phyloP scores from a whole-genome alignment of 2,329 filamentous ascomycete genomes.

The Dactylellina sp. region DNA sequence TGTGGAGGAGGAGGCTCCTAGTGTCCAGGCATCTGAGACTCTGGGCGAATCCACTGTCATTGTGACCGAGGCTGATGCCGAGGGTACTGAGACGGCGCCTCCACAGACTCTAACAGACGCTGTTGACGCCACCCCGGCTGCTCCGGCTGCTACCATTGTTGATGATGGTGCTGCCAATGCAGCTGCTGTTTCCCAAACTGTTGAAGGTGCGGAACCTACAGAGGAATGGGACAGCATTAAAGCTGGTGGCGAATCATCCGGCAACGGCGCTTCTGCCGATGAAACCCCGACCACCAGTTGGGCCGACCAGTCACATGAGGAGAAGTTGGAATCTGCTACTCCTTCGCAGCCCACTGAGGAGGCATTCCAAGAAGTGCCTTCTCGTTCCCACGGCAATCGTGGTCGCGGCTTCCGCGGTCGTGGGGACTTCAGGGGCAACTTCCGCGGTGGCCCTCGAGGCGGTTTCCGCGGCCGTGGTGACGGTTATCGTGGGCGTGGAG shows the following conservation, averaged over 20 bases:
- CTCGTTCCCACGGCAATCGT: slow-evolving; percentile 60
- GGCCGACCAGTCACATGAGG: slow-evolving; percentile 56
- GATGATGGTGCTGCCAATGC: slow-evolving; percentile 55
- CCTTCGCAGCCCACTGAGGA: slow-evolving; percentile 47
- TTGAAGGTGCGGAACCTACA: slow-evolving; percentile 23
- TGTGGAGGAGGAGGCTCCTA: slow-evolving; percentile 64
- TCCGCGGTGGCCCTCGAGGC: slow-evolving; percentile 61
- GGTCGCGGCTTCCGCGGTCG: slow-evolving; percentile 63
- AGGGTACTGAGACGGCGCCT: slow-evolving; percentile 26
- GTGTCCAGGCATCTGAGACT: slow-evolving; percentile 55
- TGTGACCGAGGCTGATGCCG: slow-evolving; percentile 60
- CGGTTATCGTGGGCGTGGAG: slow-evolving; percentile 65
- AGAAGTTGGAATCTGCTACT: slow-evolving; percentile 38
- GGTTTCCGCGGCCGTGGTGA: slow-evolving; percentile 61
- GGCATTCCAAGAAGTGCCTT: slow-evolving; percentile 43
- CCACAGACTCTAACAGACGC: slow-evolving; percentile 36
- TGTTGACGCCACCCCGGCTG: slow-evolving; percentile 15
- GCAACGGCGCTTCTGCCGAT: slow-evolving; percentile 55
- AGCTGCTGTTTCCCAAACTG: slow-evolving; percentile 19
- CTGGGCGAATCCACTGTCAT: slow-evolving; percentile 62
- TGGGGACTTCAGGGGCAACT: slow-evolving; percentile 64
- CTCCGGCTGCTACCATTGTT: slow-evolving; percentile 37
- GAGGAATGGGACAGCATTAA: slow-evolving; percentile 56
- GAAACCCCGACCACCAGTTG: slow-evolving; percentile 40
- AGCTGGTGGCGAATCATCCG: slow-evolving; percentile 49